phyloP scores from a whole-genome alignment of 2,329 filamentous ascomycete genomes.

The Didymella glomerata region DNA sequence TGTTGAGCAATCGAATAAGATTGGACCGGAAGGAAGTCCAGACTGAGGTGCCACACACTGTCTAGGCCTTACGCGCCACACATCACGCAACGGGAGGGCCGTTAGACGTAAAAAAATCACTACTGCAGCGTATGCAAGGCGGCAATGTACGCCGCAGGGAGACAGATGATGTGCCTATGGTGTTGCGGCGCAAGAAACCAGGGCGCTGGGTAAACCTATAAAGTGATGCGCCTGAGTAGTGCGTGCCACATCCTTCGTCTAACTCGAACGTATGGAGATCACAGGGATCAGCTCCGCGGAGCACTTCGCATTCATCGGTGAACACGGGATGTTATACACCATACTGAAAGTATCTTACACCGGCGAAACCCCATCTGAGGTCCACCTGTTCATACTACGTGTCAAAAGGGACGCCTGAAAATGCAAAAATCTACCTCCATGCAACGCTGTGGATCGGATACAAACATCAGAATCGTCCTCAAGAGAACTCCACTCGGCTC shows the following conservation, averaged over 20 bases:
- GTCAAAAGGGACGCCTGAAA: conserved; percentile 16
- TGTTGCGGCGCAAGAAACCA: conserved; percentile 23
- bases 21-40: conserved; percentile 26
- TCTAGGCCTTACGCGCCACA: conserved; percentile 28
- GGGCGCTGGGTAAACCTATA: conserved; percentile 6
- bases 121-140: neutral
- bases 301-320: conserved; percentile 16
- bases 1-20: conserved; percentile 34
- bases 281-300: conserved; percentile 28
- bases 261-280: conserved; percentile 22
- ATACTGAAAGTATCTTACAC: conserved; percentile 15
- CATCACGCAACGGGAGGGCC: conserved; percentile 10
- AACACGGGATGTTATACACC: conserved; percentile 18
- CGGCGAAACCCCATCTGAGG: neutral
- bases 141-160: conserved; percentile 2
- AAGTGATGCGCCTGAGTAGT: conserved; percentile 17
- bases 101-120: conserved; percentile 4
- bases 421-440: conserved; percentile 19
- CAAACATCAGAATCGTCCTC: conserved; percentile 19
- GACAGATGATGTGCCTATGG: conserved; percentile 11
- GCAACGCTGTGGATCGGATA: neutral
- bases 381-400: conserved; percentile 4
- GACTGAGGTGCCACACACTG: conserved; percentile 15
- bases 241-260: conserved; percentile 25
- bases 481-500: conserved; percentile 53